A percentile compares a stretch with the other conserved stretches of the same genome.
Evolutionary conservation across 768 basidiomycete genomes (phyloP).

Genomic region (Rhizopogon vesiculosus): DNA sequence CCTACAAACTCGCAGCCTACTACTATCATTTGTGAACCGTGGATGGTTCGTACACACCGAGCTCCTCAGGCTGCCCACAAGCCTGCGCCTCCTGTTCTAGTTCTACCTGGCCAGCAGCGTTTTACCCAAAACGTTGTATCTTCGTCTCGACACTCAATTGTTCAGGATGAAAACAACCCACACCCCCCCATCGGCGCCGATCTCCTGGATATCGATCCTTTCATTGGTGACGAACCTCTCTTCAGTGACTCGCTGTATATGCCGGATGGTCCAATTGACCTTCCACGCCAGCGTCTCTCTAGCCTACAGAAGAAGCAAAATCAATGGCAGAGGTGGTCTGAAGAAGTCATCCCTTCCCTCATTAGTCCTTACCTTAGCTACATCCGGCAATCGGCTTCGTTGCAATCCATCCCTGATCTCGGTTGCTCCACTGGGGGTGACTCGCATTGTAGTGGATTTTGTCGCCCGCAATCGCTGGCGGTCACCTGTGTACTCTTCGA

Average conservation of each 20-base stretch:
- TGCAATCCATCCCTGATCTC: background rate
- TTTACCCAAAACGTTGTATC: background rate
- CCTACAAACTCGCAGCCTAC: background rate
- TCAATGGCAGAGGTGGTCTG: slow-evolving; percentile 4
- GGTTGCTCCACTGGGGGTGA: background rate
- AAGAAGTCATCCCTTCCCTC: slow-evolving; percentile 5
- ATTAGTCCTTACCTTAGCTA: slow-evolving; percentile 2
- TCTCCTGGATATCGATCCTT: too few species aligned
- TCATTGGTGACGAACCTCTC: background rate
- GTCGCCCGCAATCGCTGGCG: background rate
- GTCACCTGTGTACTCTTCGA: too few species aligned
- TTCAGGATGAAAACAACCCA: too few species aligned
- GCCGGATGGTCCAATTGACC: background rate
- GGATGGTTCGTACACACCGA: background rate
- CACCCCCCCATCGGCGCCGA: too few species aligned
- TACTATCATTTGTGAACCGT: background rate
- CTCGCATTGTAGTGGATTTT: background rate
- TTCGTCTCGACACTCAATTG: too few species aligned
- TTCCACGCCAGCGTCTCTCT: too few species aligned
- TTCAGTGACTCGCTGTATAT: background rate
- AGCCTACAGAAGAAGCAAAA: slow-evolving; percentile 1
- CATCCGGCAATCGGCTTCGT: background rate
- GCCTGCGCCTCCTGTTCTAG: background rate
- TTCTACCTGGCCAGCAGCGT: background rate
- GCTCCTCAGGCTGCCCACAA: background rate